Evolutionary conservation across 1,284 basidiomycete genomes (phyloP).

Genomic region (Gomphus bonarii): DNA sequence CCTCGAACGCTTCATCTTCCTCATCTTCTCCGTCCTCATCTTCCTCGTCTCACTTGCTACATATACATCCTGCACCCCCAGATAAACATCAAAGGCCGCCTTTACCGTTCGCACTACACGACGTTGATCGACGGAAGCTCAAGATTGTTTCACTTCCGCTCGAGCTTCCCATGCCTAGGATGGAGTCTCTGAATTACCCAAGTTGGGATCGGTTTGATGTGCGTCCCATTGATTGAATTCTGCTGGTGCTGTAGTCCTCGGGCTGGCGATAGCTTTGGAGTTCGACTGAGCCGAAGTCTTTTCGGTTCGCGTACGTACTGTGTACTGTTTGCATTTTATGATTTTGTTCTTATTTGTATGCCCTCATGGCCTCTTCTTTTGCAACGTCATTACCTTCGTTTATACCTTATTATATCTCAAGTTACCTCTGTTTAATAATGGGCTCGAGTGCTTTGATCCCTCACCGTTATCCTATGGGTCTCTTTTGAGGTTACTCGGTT

Average conservation of each 20-base stretch:
- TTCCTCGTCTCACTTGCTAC: slow-evolving; percentile 5
- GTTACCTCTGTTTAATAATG: background rate
- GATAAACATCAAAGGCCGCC: slow-evolving; percentile 7
- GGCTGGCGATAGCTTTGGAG: background rate
- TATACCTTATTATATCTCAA: background rate
- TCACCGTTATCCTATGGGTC: background rate
- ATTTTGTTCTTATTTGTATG: background rate
- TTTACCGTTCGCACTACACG: slow-evolving; percentile 14
- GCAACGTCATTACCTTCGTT: background rate
- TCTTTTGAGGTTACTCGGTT: background rate
- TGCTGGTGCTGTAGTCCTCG: background rate
- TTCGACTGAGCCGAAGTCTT: background rate
- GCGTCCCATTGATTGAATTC: slow-evolving; percentile 3
- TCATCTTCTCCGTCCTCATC: slow-evolving; percentile 10
- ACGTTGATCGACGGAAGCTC: slow-evolving; percentile 11
- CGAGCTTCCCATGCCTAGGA: slow-evolving; percentile 4
- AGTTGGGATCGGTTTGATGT: slow-evolving; percentile 10
- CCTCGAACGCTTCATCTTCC: slow-evolving; percentile 4
- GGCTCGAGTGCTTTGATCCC: background rate
- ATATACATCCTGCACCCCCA: slow-evolving; percentile 2
- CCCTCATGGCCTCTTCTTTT: background rate
- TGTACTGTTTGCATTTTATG: background rate
- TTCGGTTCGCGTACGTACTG: background rate
- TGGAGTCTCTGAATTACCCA: slow-evolving; percentile 8
- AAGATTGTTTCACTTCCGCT: slow-evolving; percentile 7